Percentiles rank a stretch among this genome's conserved stretches.
Conservation (phyloP, 345 rosid genomes). For the Clausena lansium region DNA sequence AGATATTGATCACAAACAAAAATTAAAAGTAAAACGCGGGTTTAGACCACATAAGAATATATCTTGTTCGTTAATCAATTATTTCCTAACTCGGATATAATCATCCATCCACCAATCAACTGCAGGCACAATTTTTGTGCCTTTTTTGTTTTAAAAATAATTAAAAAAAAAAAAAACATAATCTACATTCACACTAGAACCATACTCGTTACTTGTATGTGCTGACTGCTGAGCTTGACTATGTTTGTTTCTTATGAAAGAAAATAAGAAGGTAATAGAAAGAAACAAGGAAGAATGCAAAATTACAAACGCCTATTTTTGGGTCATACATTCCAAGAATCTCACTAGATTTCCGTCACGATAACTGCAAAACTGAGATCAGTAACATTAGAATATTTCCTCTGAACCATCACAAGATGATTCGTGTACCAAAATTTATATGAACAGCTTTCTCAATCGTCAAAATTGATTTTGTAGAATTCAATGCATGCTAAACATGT, state of each 20-base stretch:
- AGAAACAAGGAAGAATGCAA: not conserved
- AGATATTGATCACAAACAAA: too few species aligned
- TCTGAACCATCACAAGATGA: not conserved
- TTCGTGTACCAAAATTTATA: conserved; percentile 12
- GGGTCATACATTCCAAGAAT: not conserved
- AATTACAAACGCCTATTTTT: not conserved
- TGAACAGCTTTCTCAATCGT: conserved; percentile 8
- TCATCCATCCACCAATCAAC: too few species aligned
- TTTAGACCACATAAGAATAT: too few species aligned
- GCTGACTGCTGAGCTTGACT: not conserved
- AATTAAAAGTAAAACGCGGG: too few species aligned
- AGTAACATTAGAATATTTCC: not conserved
- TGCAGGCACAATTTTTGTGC: accelerated
- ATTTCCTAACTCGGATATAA: too few species aligned
- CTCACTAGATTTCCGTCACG: too few species aligned
- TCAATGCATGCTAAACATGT: not conserved
- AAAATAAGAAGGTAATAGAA: not conserved
- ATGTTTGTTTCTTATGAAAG: not conserved
- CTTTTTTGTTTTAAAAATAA: too few species aligned
- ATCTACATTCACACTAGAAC: not conserved
- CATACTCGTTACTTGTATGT: not conserved
- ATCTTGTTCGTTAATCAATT: too few species aligned
- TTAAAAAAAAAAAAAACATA: too few species aligned
- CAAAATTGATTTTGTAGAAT: conserved; percentile 23
- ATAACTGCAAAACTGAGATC: not conserved